phyloP scores from a whole-genome alignment of 2,329 filamentous ascomycete genomes.

The Paramyrothecium roridum region DNA sequence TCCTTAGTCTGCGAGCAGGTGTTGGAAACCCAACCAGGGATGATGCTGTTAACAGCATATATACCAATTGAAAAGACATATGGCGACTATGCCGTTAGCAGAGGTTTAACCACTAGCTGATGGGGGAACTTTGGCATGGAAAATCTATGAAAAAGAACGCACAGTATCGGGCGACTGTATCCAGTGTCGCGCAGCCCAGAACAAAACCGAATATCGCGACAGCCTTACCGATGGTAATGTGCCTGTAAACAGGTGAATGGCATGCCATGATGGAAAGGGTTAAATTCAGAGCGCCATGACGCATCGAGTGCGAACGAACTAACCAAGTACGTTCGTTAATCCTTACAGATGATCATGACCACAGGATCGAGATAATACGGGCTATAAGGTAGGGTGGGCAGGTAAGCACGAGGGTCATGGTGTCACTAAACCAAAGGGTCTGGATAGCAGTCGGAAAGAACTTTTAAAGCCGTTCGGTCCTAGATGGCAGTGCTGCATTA shows the following conservation, averaged over 20 bases:
- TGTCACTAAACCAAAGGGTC: background rate
- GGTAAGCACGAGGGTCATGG: background rate
- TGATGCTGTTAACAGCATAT: constrained; percentile 29
- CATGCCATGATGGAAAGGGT: too few species aligned
- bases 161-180: constrained; percentile 19
- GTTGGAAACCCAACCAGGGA: constrained; percentile 30
- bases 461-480: background rate
- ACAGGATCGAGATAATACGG: constrained; percentile 8
- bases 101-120: too few species aligned
- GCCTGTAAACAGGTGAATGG: too few species aligned
- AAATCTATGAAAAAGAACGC: too few species aligned
- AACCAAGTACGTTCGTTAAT: background rate
- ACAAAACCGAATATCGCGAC: constrained; percentile 5
- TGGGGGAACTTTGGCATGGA: too few species aligned
- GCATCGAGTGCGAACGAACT: too few species aligned
- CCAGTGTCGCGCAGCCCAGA: constrained; percentile 24
- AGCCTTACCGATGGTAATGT: too few species aligned
- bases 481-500: background rate
- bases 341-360: background rate
- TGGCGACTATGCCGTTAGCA: too few species aligned
- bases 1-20: constrained; percentile 35
- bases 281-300: too few species aligned
- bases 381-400: background rate
- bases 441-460: background rate
- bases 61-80: constrained; percentile 24